Conservation (phyloP, 2,329 filamentous ascomycete species). For the Arachnomyces sp. region DNA sequence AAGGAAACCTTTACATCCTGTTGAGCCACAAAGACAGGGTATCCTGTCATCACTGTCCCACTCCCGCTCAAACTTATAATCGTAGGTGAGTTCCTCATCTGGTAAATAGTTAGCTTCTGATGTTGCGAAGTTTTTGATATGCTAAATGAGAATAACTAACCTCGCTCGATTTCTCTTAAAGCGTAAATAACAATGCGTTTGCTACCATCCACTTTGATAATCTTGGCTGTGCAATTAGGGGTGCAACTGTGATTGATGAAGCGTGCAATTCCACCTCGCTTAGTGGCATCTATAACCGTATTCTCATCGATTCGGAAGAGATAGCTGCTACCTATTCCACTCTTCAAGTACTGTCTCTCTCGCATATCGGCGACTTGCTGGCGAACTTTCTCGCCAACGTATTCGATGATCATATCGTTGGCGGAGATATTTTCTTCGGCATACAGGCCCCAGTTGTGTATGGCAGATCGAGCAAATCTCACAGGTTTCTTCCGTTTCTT, state of each 20-base stretch:
- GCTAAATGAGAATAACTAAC: slow-evolving; percentile 51
- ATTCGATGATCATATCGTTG: slow-evolving; percentile 99
- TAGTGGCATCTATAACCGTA: slow-evolving; percentile 95
- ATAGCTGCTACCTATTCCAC: slow-evolving; percentile 94
- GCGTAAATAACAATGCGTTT: slow-evolving; percentile 99
- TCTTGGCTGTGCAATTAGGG: slow-evolving; percentile 98
- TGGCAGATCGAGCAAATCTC: slow-evolving; percentile 93
- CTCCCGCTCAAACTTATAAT: slow-evolving; percentile 99
- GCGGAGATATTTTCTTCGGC: slow-evolving; percentile 95
- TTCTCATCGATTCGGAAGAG: slow-evolving; percentile 97
- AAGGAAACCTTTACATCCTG: slow-evolving; percentile 96
- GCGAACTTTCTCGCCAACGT: slow-evolving; percentile 93
- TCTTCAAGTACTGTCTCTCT: slow-evolving; percentile 85
- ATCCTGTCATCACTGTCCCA: slow-evolving; percentile 91
- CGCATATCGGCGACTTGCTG: slow-evolving; percentile 97
- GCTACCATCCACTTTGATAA: slow-evolving; percentile 96
- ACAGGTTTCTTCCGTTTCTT: slow-evolving; percentile 99
- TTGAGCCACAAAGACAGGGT: slow-evolving; percentile 91
- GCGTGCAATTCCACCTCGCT: slow-evolving; percentile 93
- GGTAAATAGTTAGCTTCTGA: slow-evolving; percentile 21
- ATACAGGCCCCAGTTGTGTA: slow-evolving; percentile 98
- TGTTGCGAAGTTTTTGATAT: not conserved
- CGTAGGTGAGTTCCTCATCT: slow-evolving; percentile 99
- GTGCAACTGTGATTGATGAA: slow-evolving; percentile 99
- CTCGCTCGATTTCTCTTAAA: slow-evolving; percentile 84